Conservation (phyloP, 2,329 filamentous ascomycete species). For the Furcasterigmium sp. region DNA sequence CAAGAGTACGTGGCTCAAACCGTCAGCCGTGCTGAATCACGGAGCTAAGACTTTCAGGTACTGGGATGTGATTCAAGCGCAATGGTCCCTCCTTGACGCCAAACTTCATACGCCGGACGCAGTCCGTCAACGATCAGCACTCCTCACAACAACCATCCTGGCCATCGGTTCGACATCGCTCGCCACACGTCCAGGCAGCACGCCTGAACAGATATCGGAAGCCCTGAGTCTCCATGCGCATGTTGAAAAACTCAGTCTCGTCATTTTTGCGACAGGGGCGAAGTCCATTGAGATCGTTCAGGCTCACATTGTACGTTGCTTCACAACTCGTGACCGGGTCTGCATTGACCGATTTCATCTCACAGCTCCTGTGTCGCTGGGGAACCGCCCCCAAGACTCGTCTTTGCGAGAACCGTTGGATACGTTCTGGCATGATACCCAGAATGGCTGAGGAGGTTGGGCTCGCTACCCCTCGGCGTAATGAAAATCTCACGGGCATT, state of each 20-base stretch:
- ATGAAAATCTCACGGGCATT: not conserved
- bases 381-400: conserved; percentile 2
- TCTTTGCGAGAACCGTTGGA: conserved; percentile 5
- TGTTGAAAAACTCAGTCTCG: conserved; percentile 5
- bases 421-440: conserved; percentile 4
- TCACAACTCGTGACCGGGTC: not conserved
- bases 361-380: conserved; percentile 1
- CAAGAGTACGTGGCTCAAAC: not conserved
- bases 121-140: conserved; percentile 2
- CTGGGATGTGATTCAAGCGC: conserved; percentile 3
- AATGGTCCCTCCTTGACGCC: conserved; percentile 4
- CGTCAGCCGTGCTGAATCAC: not conserved
- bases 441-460: conserved; percentile 6
- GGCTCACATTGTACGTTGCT: conserved; percentile 4
- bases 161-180: conserved; percentile 4
- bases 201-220: conserved; percentile 4
- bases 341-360: no score
- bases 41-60: conserved; percentile 2
- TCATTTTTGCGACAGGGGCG: conserved; percentile 3
- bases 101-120: conserved; percentile 1
- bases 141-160: conserved; percentile 4
- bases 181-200: not conserved
- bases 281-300: conserved; percentile 6
- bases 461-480: conserved; percentile 1
- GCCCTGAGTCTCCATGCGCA: conserved; percentile 5